phyloP scores from a whole-genome alignment of 352 stramenopile genomes.

The Discostella stelligera region DNA sequence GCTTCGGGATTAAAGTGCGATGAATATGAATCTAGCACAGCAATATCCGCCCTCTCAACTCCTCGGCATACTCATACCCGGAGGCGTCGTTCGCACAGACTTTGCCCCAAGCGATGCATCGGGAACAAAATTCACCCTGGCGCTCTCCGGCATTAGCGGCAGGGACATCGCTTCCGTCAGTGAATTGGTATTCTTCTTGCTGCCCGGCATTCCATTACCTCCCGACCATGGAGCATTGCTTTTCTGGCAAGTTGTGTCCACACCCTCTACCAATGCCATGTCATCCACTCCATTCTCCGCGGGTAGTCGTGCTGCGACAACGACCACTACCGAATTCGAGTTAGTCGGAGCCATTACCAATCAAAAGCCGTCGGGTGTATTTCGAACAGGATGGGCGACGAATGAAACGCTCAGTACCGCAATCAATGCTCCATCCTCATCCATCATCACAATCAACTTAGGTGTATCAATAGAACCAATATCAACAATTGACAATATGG shows the following conservation, averaged over 20 bases:
- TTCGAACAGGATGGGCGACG: constrained; percentile 74
- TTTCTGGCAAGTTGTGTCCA: constrained; percentile 72
- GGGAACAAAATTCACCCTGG: constrained; percentile 66
- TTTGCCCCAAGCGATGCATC: constrained; percentile 62
- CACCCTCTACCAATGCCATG: constrained; percentile 21
- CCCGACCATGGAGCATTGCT: constrained; percentile 61
- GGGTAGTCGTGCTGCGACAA: background rate
- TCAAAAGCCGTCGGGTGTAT: constrained; percentile 60
- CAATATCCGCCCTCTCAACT: constrained; percentile 29
- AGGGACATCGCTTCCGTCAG: constrained; percentile 58
- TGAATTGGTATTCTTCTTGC: constrained; percentile 76
- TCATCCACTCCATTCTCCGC: constrained; percentile 31
- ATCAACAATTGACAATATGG: constrained; percentile 63
- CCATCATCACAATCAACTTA: constrained; percentile 57
- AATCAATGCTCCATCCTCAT: constrained; percentile 19
- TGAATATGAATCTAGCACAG: constrained; percentile 37
- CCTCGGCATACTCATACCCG: constrained; percentile 66
- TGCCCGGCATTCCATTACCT: constrained; percentile 54
- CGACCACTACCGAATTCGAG: constrained; percentile 67
- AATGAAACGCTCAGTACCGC: constrained; percentile 61
- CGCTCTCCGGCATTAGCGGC: constrained; percentile 57
- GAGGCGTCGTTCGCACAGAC: constrained; percentile 61
- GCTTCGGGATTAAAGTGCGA: no score
- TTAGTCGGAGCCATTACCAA: constrained; percentile 70
- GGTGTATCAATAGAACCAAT: constrained; percentile 73